phyloP scores from a whole-genome alignment of 169 alveolate species.

The Plasmodium coatneyi region DNA sequence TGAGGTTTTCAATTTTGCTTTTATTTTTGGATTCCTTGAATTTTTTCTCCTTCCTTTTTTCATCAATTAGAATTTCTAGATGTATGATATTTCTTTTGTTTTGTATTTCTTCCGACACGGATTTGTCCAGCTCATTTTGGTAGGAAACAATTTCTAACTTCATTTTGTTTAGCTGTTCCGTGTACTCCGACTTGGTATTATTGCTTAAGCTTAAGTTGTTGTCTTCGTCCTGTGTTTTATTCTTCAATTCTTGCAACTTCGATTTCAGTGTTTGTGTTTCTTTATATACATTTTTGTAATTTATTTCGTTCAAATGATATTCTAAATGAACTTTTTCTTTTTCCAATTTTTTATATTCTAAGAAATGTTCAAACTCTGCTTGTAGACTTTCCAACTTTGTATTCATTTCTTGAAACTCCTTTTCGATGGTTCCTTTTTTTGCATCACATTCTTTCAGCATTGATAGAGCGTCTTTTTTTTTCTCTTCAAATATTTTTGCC shows the following conservation, averaged over 20 bases:
- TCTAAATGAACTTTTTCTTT: slow-evolving; percentile 73
- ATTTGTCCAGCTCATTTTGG: slow-evolving; percentile 51
- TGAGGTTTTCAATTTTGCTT: slow-evolving; percentile 56
- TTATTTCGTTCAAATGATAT: slow-evolving; percentile 66
- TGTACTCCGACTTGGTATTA: slow-evolving; percentile 46
- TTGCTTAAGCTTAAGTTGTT: slow-evolving; percentile 32
- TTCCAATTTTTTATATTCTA: slow-evolving; percentile 73
- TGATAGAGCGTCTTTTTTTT: slow-evolving; percentile 73
- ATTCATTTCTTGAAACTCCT: slow-evolving; percentile 79
- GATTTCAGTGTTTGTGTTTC: slow-evolving; percentile 67
- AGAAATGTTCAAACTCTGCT: slow-evolving; percentile 76
- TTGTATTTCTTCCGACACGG: slow-evolving; percentile 66
- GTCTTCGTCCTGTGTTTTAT: slow-evolving; percentile 74
- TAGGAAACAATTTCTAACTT: slow-evolving; percentile 59
- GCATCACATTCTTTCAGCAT: slow-evolving; percentile 79
- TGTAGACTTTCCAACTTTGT: slow-evolving; percentile 76
- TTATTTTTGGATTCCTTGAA: slow-evolving; percentile 62
- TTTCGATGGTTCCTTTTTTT: slow-evolving; percentile 77
- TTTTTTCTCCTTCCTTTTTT: slow-evolving; percentile 63
- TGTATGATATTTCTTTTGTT: slow-evolving; percentile 64
- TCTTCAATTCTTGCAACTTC: slow-evolving; percentile 61
- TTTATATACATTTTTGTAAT: slow-evolving; percentile 70
- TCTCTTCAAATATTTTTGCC: slow-evolving; percentile 73
- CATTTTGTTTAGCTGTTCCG: slow-evolving; percentile 64
- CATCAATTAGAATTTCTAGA: slow-evolving; percentile 60